A percentile compares a stretch with the other conserved stretches of the same genome.
These are phyloP conservation scores for Linnemannia hyalina DNA, from an alignment of 192 early-diverging fungal genomes.

Conservation along the genomic window DNA sequence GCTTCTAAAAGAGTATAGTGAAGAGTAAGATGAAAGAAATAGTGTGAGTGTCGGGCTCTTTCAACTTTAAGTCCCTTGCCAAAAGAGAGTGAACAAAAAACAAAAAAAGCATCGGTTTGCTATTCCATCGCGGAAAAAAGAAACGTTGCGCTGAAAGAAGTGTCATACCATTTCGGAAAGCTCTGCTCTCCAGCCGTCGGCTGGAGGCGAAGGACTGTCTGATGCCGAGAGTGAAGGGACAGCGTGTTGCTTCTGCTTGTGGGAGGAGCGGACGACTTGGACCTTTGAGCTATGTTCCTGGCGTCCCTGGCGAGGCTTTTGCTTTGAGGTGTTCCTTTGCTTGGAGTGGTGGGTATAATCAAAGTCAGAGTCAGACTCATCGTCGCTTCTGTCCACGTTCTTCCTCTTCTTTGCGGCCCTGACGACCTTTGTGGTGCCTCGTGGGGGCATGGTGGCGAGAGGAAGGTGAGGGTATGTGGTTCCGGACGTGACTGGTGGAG, in stretches of 20 bases:
- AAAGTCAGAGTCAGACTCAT: constrained; percentile 42
- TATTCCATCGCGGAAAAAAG: background rate
- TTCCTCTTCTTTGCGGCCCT: constrained; percentile 36
- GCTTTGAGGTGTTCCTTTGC: background rate
- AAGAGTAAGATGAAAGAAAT: background rate
- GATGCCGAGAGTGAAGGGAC: constrained; percentile 39
- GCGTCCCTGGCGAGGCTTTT: background rate
- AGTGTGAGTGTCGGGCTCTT: background rate
- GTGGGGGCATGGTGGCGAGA: constrained; percentile 33
- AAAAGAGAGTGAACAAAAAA: background rate
- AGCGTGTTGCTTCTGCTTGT: constrained; percentile 22
- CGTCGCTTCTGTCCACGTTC: constrained; percentile 34
- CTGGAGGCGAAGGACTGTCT: constrained; percentile 26
- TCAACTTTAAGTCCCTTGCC: background rate
- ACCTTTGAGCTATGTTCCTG: background rate
- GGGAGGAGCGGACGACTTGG: background rate
- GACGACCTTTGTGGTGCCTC: background rate
- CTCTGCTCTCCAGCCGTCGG: constrained; percentile 37
- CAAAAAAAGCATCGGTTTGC: background rate
- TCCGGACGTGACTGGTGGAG: constrained; percentile 29
- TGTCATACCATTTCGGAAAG: constrained; percentile 31
- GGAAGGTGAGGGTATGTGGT: background rate
- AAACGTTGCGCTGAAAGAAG: background rate
- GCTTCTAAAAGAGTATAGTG: constrained; percentile 12
- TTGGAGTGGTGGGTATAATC: constrained; percentile 21